Evolutionary conservation across 2,329 filamentous ascomycete species (phyloP).

Genomic region (Arthrobotrys musiformis): DNA sequence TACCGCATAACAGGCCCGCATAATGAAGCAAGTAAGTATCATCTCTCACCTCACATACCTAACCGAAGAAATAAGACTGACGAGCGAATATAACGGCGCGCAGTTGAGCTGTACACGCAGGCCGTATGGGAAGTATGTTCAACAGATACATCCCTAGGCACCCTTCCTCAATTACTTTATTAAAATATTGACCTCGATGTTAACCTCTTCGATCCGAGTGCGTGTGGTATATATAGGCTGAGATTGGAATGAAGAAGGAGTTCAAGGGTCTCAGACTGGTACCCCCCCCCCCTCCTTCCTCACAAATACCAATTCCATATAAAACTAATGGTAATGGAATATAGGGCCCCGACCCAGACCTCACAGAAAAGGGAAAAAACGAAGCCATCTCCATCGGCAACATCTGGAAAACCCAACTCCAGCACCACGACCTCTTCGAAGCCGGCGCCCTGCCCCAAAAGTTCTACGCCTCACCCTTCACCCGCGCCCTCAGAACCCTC

Average conservation of each 20-base stretch:
- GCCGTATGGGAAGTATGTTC: constrained; percentile 34
- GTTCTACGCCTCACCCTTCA: constrained; percentile 72
- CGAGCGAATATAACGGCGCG: constrained; percentile 23
- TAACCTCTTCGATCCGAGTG: neutral
- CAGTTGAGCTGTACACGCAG: constrained; percentile 34
- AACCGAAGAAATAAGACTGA: neutral
- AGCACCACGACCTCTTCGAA: constrained; percentile 66
- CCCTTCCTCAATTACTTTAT: neutral
- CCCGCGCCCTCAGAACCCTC: constrained; percentile 72
- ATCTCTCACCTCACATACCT: too few species aligned
- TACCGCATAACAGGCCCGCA: constrained; percentile 17
- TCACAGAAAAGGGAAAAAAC: constrained; percentile 69
- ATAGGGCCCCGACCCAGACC: constrained; percentile 63
- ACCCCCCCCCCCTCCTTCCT: neutral
- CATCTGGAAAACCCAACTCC: constrained; percentile 71
- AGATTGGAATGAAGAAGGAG: constrained; percentile 36
- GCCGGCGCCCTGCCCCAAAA: constrained; percentile 68
- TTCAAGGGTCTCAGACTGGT: constrained; percentile 38
- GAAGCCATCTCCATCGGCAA: constrained; percentile 71
- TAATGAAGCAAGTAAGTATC: constrained; percentile 50
- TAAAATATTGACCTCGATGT: neutral
- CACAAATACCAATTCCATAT: neutral
- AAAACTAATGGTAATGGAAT: neutral
- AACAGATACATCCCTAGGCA: constrained; percentile 14
- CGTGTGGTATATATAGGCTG: constrained; percentile 10